A percentile compares a stretch with the other conserved stretches of the same genome.
Conservation (phyloP, 2,329 filamentous ascomycete genomes). For the Metarhizium robertsii region DNA sequence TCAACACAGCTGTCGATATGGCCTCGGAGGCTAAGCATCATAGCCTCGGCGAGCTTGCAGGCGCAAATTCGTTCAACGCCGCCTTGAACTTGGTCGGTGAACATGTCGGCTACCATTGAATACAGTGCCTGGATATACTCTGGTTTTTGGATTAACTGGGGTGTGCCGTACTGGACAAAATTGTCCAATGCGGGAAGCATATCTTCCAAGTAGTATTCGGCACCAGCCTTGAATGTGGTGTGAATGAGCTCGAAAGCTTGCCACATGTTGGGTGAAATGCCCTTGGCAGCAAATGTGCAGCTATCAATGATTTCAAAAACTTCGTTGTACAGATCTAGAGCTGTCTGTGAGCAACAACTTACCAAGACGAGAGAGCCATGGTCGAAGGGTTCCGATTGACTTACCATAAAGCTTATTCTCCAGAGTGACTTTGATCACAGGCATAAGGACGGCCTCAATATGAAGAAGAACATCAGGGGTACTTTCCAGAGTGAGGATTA, state of each 20-base stretch:
- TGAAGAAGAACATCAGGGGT: constrained; percentile 91
- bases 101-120: constrained; percentile 93
- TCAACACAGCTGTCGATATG: constrained; percentile 82
- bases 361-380: background rate
- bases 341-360: background rate
- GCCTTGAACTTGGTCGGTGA: constrained; percentile 82
- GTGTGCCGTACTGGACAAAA: constrained; percentile 87
- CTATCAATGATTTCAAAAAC: constrained; percentile 99
- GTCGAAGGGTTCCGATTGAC: constrained; percentile 10
- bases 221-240: constrained; percentile 92
- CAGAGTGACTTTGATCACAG: constrained; percentile 88
- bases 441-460: constrained; percentile 93
- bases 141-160: constrained; percentile 71
- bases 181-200: constrained; percentile 98
- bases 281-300: constrained; percentile 96
- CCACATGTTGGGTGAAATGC: constrained; percentile 96
- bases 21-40: constrained; percentile 90
- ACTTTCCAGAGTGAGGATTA: constrained; percentile 94
- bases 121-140: constrained; percentile 81
- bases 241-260: constrained; percentile 95
- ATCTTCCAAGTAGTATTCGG: constrained; percentile 94
- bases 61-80: constrained; percentile 93
- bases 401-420: constrained; percentile 93
- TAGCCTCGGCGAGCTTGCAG: constrained; percentile 92
- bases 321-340: constrained; percentile 83